These are phyloP conservation scores for Syzygium syzygioides DNA, from an alignment of 441 rosid genomes.

Conservation along the genomic window DNA sequence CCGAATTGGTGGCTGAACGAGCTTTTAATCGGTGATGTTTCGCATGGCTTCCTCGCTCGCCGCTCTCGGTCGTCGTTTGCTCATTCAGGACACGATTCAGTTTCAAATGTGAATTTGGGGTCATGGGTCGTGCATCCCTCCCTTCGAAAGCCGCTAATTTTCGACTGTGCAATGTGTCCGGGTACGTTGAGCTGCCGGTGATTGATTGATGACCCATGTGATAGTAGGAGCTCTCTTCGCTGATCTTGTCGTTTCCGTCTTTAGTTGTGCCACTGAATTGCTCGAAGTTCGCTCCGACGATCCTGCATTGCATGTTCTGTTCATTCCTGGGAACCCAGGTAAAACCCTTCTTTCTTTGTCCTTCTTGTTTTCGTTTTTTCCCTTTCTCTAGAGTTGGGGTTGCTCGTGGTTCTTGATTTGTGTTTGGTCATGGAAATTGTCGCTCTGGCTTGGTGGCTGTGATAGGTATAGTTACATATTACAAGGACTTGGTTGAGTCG, in stretches of 20 bases:
- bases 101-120: constrained; percentile 2
- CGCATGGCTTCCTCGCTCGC: not conserved
- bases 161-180: constrained; percentile 47
- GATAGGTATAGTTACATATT: constrained; percentile 61
- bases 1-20: not conserved
- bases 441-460: not conserved
- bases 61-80: not conserved
- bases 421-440: not conserved
- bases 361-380: not conserved
- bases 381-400: not conserved
- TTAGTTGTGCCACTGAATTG: constrained; percentile 57
- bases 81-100: not conserved
- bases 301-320: constrained; percentile 49
- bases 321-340: constrained; percentile 89
- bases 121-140: constrained; percentile 35
- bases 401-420: not conserved
- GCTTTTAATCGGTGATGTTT: not conserved
- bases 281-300: constrained; percentile 58
- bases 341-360: not conserved
- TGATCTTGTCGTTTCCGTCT: not conserved
- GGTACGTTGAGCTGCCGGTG: constrained; percentile 21
- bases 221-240: not conserved
- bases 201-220: not conserved
- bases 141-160: constrained; percentile 24
- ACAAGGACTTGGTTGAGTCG: constrained; percentile 73